Evolutionary conservation across 169 alveolate genomes (phyloP), one percentile per base, ranked within the genome.

Genomic region (Cryptosporidium viatorum): DNA sequence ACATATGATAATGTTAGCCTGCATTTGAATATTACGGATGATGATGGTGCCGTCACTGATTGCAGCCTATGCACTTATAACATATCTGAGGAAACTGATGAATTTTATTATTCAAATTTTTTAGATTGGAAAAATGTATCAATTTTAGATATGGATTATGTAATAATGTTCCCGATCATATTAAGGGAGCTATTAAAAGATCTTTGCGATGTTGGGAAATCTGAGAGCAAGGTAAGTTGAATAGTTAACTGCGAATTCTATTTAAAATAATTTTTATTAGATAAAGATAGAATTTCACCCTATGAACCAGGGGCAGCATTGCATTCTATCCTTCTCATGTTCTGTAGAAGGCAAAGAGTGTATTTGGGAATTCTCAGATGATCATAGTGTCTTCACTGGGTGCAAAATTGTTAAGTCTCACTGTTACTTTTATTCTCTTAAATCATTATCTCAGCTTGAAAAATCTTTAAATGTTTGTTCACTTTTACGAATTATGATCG

Each of bases 31-130:
- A 80, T 80, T 62, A 80, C 89, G 16, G 75, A 80, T 43, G 89
- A 80, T 41, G 89, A 80, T 59, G 89, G 89, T 5, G 71, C 89
- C 5, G 70, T 60, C 12, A 80, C 89, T 37, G 89, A 80, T 59
- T 80, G 89, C 29, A 65, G 37, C 50, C 41, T 80, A 3, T 80
- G 89, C 26, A 80, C 89, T 10, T 80, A 80, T 65, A 41, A 65
- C 62, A 9, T 65, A 10, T 62, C 89, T 16, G 89, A 80, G n/a
- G 41, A 60, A n/a, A 41, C 39, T 4, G 52, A 65, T 12, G 48
- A 65, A 45, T 29, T 80, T 7, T 43, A 21, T 21, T 68, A 39
- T 45, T 29, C 21, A 10, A 60, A 31, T 23, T 33, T 41, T 33
- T 14, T 5, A 8, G 55, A 59, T 59, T 8, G 16, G 18, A 41